These are phyloP conservation scores for Curvularia hawaiiensis DNA, from an alignment of 2,329 filamentous ascomycete species.

Conservation along the genomic window DNA sequence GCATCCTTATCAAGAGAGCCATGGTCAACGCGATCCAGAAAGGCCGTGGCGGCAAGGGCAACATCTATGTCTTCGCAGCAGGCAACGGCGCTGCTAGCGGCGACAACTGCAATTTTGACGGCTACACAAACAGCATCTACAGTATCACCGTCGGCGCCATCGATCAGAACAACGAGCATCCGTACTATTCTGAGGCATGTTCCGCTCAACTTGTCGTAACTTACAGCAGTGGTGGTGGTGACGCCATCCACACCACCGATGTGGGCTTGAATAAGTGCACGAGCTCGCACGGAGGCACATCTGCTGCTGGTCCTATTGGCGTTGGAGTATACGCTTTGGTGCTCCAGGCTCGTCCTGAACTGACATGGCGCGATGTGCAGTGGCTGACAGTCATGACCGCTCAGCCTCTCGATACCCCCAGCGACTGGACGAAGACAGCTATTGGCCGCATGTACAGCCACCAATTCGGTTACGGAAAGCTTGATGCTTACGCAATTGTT, in stretches of 20 bases:
- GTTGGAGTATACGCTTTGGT: slow-evolving; percentile 91
- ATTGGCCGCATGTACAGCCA: slow-evolving; percentile 91
- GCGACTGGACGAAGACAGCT: slow-evolving; percentile 80
- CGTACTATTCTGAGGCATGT: slow-evolving; percentile 95
- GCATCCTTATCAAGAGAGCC: slow-evolving; percentile 83
- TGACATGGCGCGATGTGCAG: slow-evolving; percentile 94
- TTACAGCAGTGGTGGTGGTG: slow-evolving; percentile 88
- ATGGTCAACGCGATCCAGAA: slow-evolving; percentile 93
- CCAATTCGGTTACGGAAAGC: slow-evolving; percentile 93
- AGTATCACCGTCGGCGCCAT: slow-evolving; percentile 96
- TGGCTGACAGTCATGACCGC: slow-evolving; percentile 87
- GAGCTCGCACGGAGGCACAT: slow-evolving; percentile 87
- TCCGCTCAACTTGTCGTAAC: slow-evolving; percentile 95
- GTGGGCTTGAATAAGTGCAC: slow-evolving; percentile 84
- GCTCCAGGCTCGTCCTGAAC: slow-evolving; percentile 80
- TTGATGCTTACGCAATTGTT: slow-evolving; percentile 85
- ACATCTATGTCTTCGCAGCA: slow-evolving; percentile 95
- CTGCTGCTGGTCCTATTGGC: slow-evolving; percentile 89
- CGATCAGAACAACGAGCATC: slow-evolving; percentile 83
- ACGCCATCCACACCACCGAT: slow-evolving; percentile 95
- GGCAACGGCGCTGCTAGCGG: slow-evolving; percentile 87
- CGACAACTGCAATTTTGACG: slow-evolving; percentile 99
- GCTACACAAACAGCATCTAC: slow-evolving; percentile 99
- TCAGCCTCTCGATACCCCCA: slow-evolving; percentile 76
- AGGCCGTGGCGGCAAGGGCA: slow-evolving; percentile 81